Conservation (phyloP, 164 flowering plant species). For the Annona squamosa region DNA sequence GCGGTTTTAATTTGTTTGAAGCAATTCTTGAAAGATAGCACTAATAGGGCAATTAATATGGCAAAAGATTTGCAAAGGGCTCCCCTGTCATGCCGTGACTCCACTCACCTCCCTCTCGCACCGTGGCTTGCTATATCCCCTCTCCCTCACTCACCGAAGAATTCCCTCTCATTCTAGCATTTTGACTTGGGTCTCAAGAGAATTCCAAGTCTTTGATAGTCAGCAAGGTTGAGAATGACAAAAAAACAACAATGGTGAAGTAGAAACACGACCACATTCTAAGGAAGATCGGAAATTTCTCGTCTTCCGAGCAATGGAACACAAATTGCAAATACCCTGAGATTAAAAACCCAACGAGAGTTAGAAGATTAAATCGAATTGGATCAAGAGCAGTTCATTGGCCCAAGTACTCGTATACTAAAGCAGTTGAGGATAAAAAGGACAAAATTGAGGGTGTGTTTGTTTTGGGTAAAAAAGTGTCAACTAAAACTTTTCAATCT, state of each 20-base stretch:
- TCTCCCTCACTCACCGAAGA: no score
- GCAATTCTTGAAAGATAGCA: no score
- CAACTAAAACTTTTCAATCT: no score
- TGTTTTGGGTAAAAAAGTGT: no score
- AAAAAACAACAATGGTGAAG: slow-evolving; percentile 17
- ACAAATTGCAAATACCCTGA: slow-evolving; percentile 26
- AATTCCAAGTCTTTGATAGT: neutral
- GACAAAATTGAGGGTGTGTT: no score
- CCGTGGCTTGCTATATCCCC: no score
- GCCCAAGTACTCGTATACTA: slow-evolving; percentile 30
- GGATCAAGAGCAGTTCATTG: slow-evolving; percentile 14
- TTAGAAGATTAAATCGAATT: slow-evolving; percentile 23
- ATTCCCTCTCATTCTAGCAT: no score
- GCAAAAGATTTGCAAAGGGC: no score
- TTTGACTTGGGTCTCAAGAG: neutral
- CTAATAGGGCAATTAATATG: no score
- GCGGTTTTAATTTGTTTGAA: no score
- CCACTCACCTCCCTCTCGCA: no score
- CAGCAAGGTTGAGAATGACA: slow-evolving; percentile 20
- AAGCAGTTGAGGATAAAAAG: slow-evolving; percentile 14
- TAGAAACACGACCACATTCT: slow-evolving; percentile 31
- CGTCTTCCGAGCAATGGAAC: slow-evolving; percentile 10
- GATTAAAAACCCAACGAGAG: slow-evolving; percentile 21
- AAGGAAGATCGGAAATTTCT: slow-evolving; percentile 16
- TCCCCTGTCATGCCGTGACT: no score